phyloP scores from a whole-genome alignment of 306 rosid species.

The Inga oerstediana region DNA sequence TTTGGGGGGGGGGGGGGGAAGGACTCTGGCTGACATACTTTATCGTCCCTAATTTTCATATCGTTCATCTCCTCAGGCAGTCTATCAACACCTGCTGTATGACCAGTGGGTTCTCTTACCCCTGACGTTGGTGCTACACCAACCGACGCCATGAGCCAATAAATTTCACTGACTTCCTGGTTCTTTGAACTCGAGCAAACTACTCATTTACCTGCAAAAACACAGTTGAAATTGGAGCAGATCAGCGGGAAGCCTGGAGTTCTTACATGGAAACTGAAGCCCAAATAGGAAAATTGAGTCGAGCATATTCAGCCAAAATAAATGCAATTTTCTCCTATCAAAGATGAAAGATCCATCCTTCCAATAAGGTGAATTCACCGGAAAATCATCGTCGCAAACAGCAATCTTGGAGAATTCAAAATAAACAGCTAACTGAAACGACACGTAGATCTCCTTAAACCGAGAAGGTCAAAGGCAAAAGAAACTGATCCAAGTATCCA shows the following conservation, averaged over 20 bases:
- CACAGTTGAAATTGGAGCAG: constrained; percentile 27
- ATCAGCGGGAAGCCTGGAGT: constrained; percentile 11
- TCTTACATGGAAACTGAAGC: constrained; percentile 17
- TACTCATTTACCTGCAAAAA: constrained; percentile 51
- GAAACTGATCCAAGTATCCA: constrained; percentile 37
- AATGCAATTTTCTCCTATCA: not conserved
- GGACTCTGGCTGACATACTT: constrained; percentile 39
- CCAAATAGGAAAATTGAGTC: constrained; percentile 3
- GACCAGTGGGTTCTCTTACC: constrained; percentile 61
- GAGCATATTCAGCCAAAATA: constrained; percentile 9
- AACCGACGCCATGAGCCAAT: constrained; percentile 61
- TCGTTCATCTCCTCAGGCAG: constrained; percentile 91
- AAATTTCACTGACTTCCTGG: constrained; percentile 32
- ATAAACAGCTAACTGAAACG: not conserved
- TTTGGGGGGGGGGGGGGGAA: too few relatives aligned
- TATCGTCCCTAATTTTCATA: constrained; percentile 88
- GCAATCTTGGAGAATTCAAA: not conserved
- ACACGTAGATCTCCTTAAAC: constrained; percentile 21
- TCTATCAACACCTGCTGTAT: constrained; percentile 60
- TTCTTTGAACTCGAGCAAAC: constrained; percentile 30
- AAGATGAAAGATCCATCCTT: constrained; percentile 40
- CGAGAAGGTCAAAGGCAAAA: not conserved
- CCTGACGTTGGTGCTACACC: constrained; percentile 69
- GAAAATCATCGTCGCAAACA: constrained; percentile 7
- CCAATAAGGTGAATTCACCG: constrained; percentile 12